These are phyloP conservation scores for Pythium aphanidermatum DNA, from an alignment of 352 stramenopile species.

Conservation along the genomic window DNA sequence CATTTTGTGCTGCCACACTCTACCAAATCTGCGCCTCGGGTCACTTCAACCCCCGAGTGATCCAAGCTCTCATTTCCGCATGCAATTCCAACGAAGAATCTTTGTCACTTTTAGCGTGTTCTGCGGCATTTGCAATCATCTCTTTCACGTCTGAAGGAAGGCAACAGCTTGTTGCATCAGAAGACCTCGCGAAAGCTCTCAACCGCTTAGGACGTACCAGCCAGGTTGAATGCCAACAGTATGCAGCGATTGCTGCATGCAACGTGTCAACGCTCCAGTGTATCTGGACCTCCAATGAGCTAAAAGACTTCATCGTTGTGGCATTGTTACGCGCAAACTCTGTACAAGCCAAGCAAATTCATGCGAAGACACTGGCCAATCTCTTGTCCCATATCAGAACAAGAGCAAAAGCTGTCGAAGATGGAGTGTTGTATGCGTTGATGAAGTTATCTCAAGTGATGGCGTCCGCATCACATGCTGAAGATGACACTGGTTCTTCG, in stretches of 20 bases:
- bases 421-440: constrained; percentile 72
- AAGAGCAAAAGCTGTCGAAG: constrained; percentile 53
- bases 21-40: constrained; percentile 69
- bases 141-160: constrained; percentile 64
- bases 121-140: constrained; percentile 72
- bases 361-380: constrained; percentile 77
- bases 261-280: constrained; percentile 65
- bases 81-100: constrained; percentile 72
- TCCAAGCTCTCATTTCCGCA: constrained; percentile 57
- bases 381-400: constrained; percentile 52
- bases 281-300: constrained; percentile 65
- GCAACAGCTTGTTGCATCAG: constrained; percentile 36
- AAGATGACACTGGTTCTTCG: too few relatives aligned
- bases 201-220: constrained; percentile 67
- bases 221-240: constrained; percentile 73
- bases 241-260: constrained; percentile 71
- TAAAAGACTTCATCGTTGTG: constrained; percentile 82
- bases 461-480: constrained; percentile 11
- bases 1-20: constrained; percentile 66
- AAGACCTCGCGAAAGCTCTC: constrained; percentile 50
- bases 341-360: constrained; percentile 74
- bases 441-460: constrained; percentile 76
- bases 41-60: constrained; percentile 36
- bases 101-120: constrained; percentile 60
- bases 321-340: constrained; percentile 71